phyloP scores from a whole-genome alignment of 768 basidiomycete genomes.

The Tricholomella constricta region DNA sequence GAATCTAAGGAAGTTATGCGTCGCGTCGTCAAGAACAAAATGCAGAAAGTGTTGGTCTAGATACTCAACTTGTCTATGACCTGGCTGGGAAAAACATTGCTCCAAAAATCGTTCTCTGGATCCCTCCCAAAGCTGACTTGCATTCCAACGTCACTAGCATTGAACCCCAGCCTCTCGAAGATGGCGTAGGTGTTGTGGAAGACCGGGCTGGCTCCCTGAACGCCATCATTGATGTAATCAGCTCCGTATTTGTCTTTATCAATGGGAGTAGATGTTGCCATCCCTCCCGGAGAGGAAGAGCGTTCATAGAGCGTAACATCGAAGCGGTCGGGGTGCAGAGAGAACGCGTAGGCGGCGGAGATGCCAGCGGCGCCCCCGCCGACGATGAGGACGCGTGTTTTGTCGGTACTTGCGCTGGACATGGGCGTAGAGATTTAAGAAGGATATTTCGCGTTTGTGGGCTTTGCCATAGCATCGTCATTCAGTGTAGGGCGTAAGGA shows the following conservation, averaged over 20 bases:
- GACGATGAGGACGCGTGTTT: slow-evolving; percentile 29
- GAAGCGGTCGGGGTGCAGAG: slow-evolving; percentile 30
- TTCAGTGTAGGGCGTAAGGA: no score
- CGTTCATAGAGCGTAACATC: slow-evolving; percentile 30
- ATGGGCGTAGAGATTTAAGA: slow-evolving; percentile 1
- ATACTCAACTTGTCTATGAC: slow-evolving; percentile 27
- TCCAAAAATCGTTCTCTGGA: slow-evolving; percentile 31
- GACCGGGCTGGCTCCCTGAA: slow-evolving; percentile 33
- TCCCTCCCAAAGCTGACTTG: slow-evolving; percentile 35
- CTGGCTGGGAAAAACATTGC: slow-evolving; percentile 32
- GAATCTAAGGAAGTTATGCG: slow-evolving; percentile 24
- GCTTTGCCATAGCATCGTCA: no score
- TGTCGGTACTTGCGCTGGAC: slow-evolving; percentile 8
- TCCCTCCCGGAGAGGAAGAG: slow-evolving; percentile 28
- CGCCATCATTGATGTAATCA: slow-evolving; percentile 35
- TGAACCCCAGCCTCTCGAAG: slow-evolving; percentile 32
- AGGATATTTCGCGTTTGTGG: no score
- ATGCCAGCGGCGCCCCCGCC: slow-evolving; percentile 33
- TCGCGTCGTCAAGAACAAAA: background rate
- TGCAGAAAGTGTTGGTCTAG: background rate
- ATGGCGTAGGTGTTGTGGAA: slow-evolving; percentile 34
- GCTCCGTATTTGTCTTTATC: slow-evolving; percentile 28
- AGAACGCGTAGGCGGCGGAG: slow-evolving; percentile 34
- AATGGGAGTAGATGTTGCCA: slow-evolving; percentile 32
- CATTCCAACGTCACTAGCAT: slow-evolving; percentile 30